Conservation (phyloP, 169 alveolate genomes). For the Besnoitia besnoiti region DNA sequence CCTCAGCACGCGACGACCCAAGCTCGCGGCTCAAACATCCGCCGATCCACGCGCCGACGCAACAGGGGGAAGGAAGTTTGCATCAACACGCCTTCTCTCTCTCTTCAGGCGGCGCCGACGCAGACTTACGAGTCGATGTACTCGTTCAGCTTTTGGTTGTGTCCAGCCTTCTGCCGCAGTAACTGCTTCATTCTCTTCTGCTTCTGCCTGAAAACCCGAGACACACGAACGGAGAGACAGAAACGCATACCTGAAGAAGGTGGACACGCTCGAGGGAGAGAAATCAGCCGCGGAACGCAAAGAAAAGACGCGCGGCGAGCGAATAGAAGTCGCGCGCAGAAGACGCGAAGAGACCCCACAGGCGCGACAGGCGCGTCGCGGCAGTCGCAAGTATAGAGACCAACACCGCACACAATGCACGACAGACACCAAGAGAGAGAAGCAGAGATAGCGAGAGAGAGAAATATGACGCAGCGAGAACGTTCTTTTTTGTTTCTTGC, state of each 20-base stretch:
- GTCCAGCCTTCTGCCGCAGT: constrained; percentile 7
- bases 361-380: neutral
- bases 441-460: neutral
- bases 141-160: constrained; percentile 10
- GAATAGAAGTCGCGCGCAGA: neutral
- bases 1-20: too few relatives aligned
- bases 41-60: too few relatives aligned
- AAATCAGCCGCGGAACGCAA: neutral
- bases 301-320: neutral
- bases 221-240: neutral
- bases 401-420: neutral
- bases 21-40: too few relatives aligned
- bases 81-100: too few relatives aligned
- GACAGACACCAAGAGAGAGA: neutral
- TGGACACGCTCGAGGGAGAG: neutral
- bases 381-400: neutral
- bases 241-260: neutral
- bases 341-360: neutral
- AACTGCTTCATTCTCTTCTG: constrained; percentile 37
- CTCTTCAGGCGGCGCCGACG: too few relatives aligned
- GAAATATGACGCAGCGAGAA: too few relatives aligned
- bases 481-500: too few relatives aligned
- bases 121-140: constrained; percentile 54
- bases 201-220: constrained; percentile 27
- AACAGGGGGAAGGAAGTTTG: too few relatives aligned